A percentile compares a stretch with the other conserved stretches of the same genome.
These are phyloP conservation scores for Exidia glandulosa DNA, from an alignment of 768 basidiomycete genomes.

Conservation along the genomic window DNA sequence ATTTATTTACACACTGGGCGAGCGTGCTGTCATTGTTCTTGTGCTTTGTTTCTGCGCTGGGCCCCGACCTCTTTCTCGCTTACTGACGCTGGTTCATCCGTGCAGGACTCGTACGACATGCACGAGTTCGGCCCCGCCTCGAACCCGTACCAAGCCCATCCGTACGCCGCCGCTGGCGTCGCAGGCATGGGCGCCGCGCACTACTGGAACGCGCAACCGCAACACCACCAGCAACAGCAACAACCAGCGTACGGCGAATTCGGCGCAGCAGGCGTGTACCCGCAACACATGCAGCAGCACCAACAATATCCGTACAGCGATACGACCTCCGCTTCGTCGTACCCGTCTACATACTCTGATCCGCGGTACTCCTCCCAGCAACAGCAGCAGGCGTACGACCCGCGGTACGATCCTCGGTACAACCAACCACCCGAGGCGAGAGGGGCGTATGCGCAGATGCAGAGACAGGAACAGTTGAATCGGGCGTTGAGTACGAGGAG, in stretches of 20 bases:
- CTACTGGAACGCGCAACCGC: not conserved
- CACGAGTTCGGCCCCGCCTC: not conserved
- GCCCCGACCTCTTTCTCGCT: too few species aligned
- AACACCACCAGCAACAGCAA: not conserved
- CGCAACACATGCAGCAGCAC: not conserved
- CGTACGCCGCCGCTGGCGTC: not conserved
- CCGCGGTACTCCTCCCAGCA: not conserved
- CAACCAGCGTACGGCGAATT: not conserved
- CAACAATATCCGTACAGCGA: not conserved
- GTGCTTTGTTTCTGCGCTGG: too few species aligned
- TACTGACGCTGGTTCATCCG: too few species aligned
- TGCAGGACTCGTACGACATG: not conserved
- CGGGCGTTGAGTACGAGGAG: not conserved
- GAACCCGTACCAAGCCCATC: not conserved
- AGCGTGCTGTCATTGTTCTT: too few species aligned
- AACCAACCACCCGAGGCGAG: not conserved
- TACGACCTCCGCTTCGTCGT: not conserved
- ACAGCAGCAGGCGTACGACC: too few species aligned
- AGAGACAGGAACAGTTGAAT: not conserved
- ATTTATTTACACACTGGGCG: too few species aligned
- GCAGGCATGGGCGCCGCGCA: not conserved
- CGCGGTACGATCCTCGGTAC: not conserved
- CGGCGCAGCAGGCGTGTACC: not conserved
- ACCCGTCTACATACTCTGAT: not conserved
- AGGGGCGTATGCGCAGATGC: not conserved